Evolutionary conservation across 208 protist genomes (phyloP).

Genomic region (Wallacemonas sp.): DNA sequence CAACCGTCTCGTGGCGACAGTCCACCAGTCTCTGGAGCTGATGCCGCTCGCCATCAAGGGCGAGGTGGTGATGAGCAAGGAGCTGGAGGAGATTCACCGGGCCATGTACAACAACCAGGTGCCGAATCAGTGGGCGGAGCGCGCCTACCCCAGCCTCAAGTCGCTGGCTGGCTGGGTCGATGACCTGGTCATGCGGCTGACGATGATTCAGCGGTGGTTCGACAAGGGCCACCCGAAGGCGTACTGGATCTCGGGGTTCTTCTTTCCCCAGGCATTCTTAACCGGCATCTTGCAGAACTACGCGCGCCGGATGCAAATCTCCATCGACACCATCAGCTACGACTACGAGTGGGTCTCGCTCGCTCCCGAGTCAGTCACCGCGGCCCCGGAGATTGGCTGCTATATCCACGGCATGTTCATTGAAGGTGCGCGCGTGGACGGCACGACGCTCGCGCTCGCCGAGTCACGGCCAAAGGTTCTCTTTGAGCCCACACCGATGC

Average conservation of each 20-base stretch:
- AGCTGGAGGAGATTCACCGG: slow-evolving; percentile 95
- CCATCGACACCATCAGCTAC: slow-evolving; percentile 96
- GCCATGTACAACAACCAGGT: slow-evolving; percentile 97
- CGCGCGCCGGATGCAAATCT: slow-evolving; percentile 91
- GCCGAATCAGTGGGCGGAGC: slow-evolving; percentile 85
- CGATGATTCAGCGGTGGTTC: slow-evolving; percentile 96
- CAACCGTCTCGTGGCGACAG: slow-evolving; percentile 89
- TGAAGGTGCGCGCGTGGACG: slow-evolving; percentile 91
- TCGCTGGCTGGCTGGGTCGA: slow-evolving; percentile 94
- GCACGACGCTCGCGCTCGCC: slow-evolving; percentile 52
- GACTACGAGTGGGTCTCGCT: slow-evolving; percentile 82
- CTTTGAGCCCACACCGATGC: slow-evolving; percentile 90
- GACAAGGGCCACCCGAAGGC: slow-evolving; percentile 89
- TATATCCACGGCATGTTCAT: slow-evolving; percentile 97
- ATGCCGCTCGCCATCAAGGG: slow-evolving; percentile 96
- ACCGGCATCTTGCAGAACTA: slow-evolving; percentile 96
- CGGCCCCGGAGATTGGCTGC: slow-evolving; percentile 76
- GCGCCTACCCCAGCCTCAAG: slow-evolving; percentile 95
- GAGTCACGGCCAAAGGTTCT: slow-evolving; percentile 95
- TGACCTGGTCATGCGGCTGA: slow-evolving; percentile 89
- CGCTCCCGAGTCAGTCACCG: slow-evolving; percentile 46
- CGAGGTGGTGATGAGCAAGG: slow-evolving; percentile 97
- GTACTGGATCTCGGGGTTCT: slow-evolving; percentile 98
- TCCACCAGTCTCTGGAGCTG: slow-evolving; percentile 78
- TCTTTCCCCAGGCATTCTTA: slow-evolving; percentile 97